phyloP scores from a whole-genome alignment of 345 rosid species.

The Eucalyptus victrix region DNA sequence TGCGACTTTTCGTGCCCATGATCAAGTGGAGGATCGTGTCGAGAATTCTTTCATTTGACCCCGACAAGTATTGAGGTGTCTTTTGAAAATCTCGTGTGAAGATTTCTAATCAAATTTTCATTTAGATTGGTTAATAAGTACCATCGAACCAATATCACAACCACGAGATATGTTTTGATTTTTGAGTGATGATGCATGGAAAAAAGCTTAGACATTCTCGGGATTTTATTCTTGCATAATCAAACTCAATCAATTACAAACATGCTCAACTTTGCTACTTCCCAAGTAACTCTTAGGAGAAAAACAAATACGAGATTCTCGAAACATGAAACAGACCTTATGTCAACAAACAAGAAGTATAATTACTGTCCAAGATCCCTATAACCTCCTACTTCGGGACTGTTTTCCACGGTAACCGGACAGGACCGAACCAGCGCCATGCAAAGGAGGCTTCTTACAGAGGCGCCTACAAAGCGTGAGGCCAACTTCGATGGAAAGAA shows the following conservation, averaged over 20 bases:
- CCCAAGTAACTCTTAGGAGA: not conserved
- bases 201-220: not conserved
- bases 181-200: not conserved
- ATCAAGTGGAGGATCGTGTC: not conserved
- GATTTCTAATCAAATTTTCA: not conserved
- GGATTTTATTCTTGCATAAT: not conserved
- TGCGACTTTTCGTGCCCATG: not conserved
- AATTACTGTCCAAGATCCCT: not conserved
- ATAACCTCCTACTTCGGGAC: not conserved
- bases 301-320: not conserved
- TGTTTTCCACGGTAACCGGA: not conserved
- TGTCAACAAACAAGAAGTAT: too few relatives aligned
- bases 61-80: not conserved
- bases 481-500: slow-evolving; percentile 9
- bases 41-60: not conserved
- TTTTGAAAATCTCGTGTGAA: fast-evolving
- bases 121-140: too few relatives aligned
- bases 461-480: slow-evolving; percentile 7
- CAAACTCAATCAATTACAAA: not conserved
- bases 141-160: not conserved
- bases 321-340: too few relatives aligned
- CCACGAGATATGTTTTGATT: not conserved
- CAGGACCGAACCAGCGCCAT: not conserved
- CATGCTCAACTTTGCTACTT: not conserved
- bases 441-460: not conserved